These are phyloP conservation scores for Amanita subjunquillea DNA, from an alignment of 768 basidiomycete genomes.

Conservation along the genomic window DNA sequence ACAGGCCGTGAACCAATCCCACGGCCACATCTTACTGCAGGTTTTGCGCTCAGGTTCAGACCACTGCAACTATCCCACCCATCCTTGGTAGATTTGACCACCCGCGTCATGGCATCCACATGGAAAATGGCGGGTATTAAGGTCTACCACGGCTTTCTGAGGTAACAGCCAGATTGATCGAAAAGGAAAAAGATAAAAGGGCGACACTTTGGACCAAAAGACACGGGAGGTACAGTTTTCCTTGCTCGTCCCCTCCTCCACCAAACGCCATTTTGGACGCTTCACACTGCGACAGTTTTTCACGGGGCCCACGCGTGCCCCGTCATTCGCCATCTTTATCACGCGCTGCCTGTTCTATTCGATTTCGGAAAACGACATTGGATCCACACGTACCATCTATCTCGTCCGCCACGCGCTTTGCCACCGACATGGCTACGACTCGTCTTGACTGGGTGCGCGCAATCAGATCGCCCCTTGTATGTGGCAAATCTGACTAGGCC, in stretches of 20 bases:
- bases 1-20: neutral
- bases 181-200: neutral
- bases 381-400: too few relatives aligned
- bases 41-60: too few relatives aligned
- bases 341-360: constrained; percentile 27
- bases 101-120: constrained; percentile 43
- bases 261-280: constrained; percentile 45
- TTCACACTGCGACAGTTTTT: constrained; percentile 19
- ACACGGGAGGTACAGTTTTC: constrained; percentile 50
- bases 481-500: too few relatives aligned
- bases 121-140: constrained; percentile 65
- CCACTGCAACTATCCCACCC: neutral
- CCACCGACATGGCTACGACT: too few relatives aligned
- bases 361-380: too few relatives aligned
- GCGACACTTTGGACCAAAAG: constrained; percentile 50
- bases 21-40: too few relatives aligned
- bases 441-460: too few relatives aligned
- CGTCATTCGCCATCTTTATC: constrained; percentile 36
- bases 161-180: neutral
- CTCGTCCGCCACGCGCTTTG: too few relatives aligned
- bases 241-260: constrained; percentile 41
- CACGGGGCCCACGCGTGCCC: constrained; percentile 10
- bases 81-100: neutral
- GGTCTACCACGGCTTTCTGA: constrained; percentile 46
- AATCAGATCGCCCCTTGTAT: too few relatives aligned